These are phyloP conservation scores for Coniferiporia sulphurascens DNA, from an alignment of 1,284 basidiomycete genomes.

Conservation along the genomic window DNA sequence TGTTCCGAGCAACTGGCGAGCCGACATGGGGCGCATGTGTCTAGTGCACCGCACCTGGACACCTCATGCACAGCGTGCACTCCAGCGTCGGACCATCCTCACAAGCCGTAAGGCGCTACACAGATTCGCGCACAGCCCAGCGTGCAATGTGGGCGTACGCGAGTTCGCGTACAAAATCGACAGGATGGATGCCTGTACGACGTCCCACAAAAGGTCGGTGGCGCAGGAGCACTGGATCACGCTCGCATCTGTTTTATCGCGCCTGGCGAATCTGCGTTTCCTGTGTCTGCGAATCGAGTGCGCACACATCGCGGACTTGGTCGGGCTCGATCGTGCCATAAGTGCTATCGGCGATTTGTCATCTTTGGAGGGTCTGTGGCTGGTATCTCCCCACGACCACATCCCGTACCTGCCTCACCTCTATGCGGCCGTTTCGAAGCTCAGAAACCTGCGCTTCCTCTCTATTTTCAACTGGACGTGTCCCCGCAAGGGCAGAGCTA, in stretches of 20 bases:
- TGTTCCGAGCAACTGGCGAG: neutral
- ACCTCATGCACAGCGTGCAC: constrained; percentile 1
- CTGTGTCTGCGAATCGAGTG: constrained; percentile 7
- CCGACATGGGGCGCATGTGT: neutral
- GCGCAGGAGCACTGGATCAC: constrained; percentile 11
- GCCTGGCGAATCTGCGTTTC: constrained; percentile 5
- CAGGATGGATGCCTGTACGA: constrained; percentile 3
- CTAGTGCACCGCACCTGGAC: constrained; percentile 14
- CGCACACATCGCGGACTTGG: constrained; percentile 5
- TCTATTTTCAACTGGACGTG: constrained; percentile 10
- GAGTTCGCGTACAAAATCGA: constrained; percentile 11
- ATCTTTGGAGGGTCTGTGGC: constrained; percentile 7
- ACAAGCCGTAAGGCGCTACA: neutral
- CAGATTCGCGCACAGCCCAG: constrained; percentile 2
- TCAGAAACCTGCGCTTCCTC: constrained; percentile 3
- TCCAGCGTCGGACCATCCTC: constrained; percentile 5
- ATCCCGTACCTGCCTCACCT: constrained; percentile 7
- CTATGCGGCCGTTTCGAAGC: constrained; percentile 1
- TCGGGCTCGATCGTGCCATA: constrained; percentile 5
- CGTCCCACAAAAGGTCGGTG: neutral
- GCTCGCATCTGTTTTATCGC: constrained; percentile 6
- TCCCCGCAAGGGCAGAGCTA: neutral
- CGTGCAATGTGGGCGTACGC: constrained; percentile 4
- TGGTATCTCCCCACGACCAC: constrained; percentile 3
- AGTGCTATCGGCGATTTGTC: constrained; percentile 1